Evolutionary conservation across 768 basidiomycete species (phyloP), one percentile per base, ranked within the genome.

Genomic region (Epithele typhae): DNA sequence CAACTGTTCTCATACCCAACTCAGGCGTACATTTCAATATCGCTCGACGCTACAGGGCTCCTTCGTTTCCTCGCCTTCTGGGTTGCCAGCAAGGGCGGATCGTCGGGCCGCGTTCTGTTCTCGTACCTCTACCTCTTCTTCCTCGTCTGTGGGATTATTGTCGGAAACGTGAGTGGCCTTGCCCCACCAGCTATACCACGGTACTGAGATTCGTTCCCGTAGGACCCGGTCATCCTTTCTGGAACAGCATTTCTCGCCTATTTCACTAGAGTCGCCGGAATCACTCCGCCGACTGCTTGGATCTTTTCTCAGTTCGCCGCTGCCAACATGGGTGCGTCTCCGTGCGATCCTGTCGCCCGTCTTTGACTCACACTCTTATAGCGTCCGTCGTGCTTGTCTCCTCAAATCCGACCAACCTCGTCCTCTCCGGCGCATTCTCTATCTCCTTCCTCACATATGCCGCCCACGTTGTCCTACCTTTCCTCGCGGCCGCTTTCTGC

Each of bases 361-460:
- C 36, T 12, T 4, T 23, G 17, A 14, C 15, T 9, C 15, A 3
- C 37, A 10, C 46, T n/a, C n/a, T 30, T 30, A 30, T 43, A 67
- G 77, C 75, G 6, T 75, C 72, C 15, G 73, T 73, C 15, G 69
- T 78, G 1, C 68, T 81, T 6, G 90, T 96, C 40, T 84, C 92
- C 2, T 87, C 87, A 0, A 98, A 97, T 60, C 92, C 90, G 2
- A 98, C 95, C 1, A 98, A 97, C 58, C 83, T 96, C 18, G 87
- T 98, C 38, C 81, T 96, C 19, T 87, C 90, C 40, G 91, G 90
- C 43, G 90, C 91, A 0, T 92, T 96, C 61, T 60, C 70, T 4
- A 74, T 95, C 37, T 84, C 86, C 40, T 88, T 89, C 52, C 76
- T 78, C 8, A 78, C 80, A 0, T 93, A 87, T 65, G 88, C 87